A percentile compares a stretch with the other conserved stretches of the same genome.
Evolutionary conservation across 306 rosid species (phyloP).

Genomic region (Fragaria vesca): DNA sequence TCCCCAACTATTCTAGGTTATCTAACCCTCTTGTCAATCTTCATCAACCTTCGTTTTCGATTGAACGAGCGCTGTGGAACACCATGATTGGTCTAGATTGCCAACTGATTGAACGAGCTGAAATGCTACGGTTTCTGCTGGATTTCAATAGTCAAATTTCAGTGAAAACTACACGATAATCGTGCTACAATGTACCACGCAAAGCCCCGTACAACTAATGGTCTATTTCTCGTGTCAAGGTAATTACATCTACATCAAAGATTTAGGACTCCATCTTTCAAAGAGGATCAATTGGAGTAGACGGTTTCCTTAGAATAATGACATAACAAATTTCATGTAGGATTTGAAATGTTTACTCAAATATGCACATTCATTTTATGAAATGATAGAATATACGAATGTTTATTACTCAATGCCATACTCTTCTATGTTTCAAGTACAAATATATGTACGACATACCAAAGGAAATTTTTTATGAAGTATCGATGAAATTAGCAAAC

Average conservation of each 20-base stretch:
- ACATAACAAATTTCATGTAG: neutral
- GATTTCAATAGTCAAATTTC: neutral
- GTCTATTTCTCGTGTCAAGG: neutral
- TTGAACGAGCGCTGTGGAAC: neutral
- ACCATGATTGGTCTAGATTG: neutral
- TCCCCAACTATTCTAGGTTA: neutral
- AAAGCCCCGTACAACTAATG: neutral
- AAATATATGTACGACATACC: no score
- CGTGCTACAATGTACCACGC: neutral
- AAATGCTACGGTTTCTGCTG: neutral
- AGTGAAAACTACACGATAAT: neutral
- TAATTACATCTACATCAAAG: neutral
- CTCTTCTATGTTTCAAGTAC: no score
- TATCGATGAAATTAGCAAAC: no score
- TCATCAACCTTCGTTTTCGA: conserved; percentile 1
- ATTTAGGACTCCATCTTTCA: neutral
- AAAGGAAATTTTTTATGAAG: no score
- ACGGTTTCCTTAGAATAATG: neutral
- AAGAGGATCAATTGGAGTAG: neutral
- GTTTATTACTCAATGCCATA: neutral
- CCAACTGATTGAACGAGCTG: neutral
- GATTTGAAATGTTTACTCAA: neutral
- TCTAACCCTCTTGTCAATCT: neutral
- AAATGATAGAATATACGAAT: neutral
- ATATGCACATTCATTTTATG: neutral